A percentile compares a stretch with the other conserved stretches of the same genome.
Conservation (phyloP, 2,329 filamentous ascomycete genomes). For the Hypomyces rosellus region DNA sequence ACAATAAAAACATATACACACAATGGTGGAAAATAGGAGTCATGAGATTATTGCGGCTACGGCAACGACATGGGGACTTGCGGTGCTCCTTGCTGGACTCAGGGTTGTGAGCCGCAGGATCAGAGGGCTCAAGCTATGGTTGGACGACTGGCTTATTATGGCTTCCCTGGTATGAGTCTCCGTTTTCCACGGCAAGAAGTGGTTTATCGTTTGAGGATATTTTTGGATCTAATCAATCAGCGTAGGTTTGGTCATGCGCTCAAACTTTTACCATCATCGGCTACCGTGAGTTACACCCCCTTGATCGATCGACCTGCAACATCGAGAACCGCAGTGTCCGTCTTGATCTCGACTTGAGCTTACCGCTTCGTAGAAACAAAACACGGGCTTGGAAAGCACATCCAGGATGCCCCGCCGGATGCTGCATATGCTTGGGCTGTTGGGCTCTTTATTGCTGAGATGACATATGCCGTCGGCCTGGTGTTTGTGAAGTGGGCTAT, state of each 20-base stretch:
- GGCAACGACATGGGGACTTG: slow-evolving; percentile 8
- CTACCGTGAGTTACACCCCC: slow-evolving; percentile 3
- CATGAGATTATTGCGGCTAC: no score
- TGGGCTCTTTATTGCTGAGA: slow-evolving; percentile 14
- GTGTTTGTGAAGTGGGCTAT: slow-evolving; percentile 12
- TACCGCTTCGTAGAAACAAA: background rate
- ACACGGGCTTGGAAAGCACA: slow-evolving; percentile 13
- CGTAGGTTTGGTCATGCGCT: slow-evolving; percentile 2
- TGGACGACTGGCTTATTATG: slow-evolving; percentile 12
- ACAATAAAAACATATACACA: no score
- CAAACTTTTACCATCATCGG: slow-evolving; percentile 3
- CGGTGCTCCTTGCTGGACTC: background rate
- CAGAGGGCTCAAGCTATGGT: background rate
- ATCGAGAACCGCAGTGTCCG: no score
- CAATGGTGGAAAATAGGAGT: no score
- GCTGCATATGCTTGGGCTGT: slow-evolving; percentile 11
- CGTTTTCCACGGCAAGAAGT: background rate
- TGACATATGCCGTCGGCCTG: slow-evolving; percentile 10
- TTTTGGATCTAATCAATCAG: background rate
- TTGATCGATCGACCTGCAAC: background rate
- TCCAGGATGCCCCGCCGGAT: slow-evolving; percentile 9
- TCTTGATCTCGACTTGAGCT: background rate
- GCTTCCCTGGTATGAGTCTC: slow-evolving; percentile 4
- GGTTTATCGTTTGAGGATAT: background rate
- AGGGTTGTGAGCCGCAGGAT: background rate